Base-by-base conservation (phyloP, 208 protist species). In the Herpetomonas samuelpessoai region DNA sequence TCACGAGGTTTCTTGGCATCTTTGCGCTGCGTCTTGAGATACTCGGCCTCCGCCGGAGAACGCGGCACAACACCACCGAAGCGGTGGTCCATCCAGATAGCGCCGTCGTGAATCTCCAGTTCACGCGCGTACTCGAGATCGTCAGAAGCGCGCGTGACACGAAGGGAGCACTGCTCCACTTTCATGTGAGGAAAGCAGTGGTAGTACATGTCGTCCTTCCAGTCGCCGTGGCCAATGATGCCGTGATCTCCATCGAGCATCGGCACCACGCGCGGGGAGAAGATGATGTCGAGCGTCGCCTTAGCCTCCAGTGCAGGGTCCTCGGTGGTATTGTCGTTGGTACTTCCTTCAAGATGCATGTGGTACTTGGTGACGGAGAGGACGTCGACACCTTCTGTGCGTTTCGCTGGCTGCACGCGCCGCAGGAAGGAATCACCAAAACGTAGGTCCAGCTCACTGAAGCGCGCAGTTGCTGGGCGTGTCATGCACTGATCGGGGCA, bases 61-160 rank as follows among this genome's bases (percentile, higher is more conserved):
- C 62, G 65, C 2, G 82, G 75, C 19, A 88, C 54, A 9, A 74
- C 74, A 41, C 69, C 72, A 24, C 79, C 79, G 49, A 89, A 86
- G 27, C 54, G 57, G 70, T 86, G 79, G 39, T 86, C 74, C 55
- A 86, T 71, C 72, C 79, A 89, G 16, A 76, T 38, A 30, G 45
- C 60, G 10, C 75, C 79, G 22, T 62, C 55, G 29, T 48, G 62
- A 0, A 89, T 25, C 24, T 74, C 52, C 9, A 69, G 30, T n/a
- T 77, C 65, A 28, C 69, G 59, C 1, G 54, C 63, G 22, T 76
- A 27, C 53, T 85, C 76, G 25, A 76, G 45, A 48, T 68, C 62
- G 59, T 83, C 79, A 2, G 82, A 78, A 24, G 75, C 76, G 29
- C 73, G 67, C 6, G 66, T 73, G 22, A 89, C 51, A 38, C 68